Evolutionary conservation across 2,329 filamentous ascomycete genomes (phyloP).

Genomic region (Fusarium equiseti): DNA sequence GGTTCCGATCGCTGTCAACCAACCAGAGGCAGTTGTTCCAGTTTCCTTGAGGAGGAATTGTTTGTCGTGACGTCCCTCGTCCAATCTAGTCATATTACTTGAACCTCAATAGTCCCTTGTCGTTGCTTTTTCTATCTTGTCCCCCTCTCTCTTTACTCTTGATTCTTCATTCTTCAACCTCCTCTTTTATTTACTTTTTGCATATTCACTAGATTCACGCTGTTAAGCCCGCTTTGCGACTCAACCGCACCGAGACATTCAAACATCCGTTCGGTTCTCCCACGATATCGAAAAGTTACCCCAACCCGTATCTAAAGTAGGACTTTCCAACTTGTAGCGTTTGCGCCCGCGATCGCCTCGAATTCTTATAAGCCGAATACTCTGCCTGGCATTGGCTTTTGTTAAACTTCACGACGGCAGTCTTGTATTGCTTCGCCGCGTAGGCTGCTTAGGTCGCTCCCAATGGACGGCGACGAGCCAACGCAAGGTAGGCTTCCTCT

Average conservation of each 20-base stretch:
- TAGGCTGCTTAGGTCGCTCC: constrained; percentile 50
- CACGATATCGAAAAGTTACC: constrained; percentile 25
- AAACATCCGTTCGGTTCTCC: constrained; percentile 16
- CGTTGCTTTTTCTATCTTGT: constrained; percentile 38
- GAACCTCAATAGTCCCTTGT: constrained; percentile 34
- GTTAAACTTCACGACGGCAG: constrained; percentile 28
- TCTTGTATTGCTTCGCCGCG: constrained; percentile 42
- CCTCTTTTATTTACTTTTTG: constrained; percentile 21
- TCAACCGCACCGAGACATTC: constrained; percentile 22
- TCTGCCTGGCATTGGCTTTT: constrained; percentile 12
- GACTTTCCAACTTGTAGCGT: constrained; percentile 19
- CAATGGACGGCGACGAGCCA: constrained; percentile 60
- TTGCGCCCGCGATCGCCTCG: constrained; percentile 32
- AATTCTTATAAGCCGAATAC: constrained; percentile 3
- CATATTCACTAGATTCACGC: constrained; percentile 5
- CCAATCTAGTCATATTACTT: constrained; percentile 15
- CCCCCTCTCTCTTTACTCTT: constrained; percentile 31
- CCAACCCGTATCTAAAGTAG: constrained; percentile 6
- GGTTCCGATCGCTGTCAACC: constrained; percentile 26
- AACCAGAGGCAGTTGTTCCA: constrained; percentile 22
- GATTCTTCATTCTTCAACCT: constrained; percentile 17
- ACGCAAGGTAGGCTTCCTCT: constrained; percentile 54
- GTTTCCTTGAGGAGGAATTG: constrained; percentile 4
- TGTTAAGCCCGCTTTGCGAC: constrained; percentile 3
- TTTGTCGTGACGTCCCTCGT: constrained; percentile 40